phyloP scores from a whole-genome alignment of 148 eudicot species.

The Salicornia ramosissima region DNA sequence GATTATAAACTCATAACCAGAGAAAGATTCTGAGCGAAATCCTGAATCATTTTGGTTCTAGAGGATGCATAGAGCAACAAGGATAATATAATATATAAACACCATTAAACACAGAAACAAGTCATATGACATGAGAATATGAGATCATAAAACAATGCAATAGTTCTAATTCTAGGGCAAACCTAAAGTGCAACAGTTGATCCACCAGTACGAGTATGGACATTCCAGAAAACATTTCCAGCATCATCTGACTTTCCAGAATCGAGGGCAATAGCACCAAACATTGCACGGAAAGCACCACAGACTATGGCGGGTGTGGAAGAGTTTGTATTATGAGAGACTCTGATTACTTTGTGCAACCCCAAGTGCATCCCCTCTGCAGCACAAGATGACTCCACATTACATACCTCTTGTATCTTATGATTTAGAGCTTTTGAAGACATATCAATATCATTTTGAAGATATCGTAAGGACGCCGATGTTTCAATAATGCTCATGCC shows the following conservation, averaged over 20 bases:
- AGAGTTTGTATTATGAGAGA: constrained; percentile 59
- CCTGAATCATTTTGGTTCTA: not conserved
- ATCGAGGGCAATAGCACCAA: constrained; percentile 67
- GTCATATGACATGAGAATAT: not conserved
- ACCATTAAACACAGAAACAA: constrained; percentile 5
- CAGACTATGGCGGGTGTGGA: constrained; percentile 66
- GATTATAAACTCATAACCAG: not conserved
- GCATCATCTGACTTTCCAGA: constrained; percentile 41
- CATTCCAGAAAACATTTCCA: constrained; percentile 38
- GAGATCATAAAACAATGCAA: not conserved
- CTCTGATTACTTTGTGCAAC: constrained; percentile 61
- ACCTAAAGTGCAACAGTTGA: constrained; percentile 25
- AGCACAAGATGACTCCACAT: constrained; percentile 61
- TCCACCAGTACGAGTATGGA: constrained; percentile 28
- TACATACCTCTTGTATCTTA: constrained; percentile 42
- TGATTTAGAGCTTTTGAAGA: constrained; percentile 55
- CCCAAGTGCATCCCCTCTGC: constrained; percentile 53
- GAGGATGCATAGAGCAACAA: constrained; percentile 8
- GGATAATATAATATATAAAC: constrained; percentile 2
- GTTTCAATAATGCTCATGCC: constrained; percentile 63
- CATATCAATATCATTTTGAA: constrained; percentile 45
- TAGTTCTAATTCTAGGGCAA: constrained; percentile 4
- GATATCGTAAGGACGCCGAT: constrained; percentile 37
- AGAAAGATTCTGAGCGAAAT: not conserved
- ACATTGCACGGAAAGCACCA: constrained; percentile 67